Percentiles rank a stretch among this genome's conserved stretches.
These are phyloP conservation scores for Penicillium macrosclerotiorum DNA, from an alignment of 495 filamentous ascomycete species.

Conservation along the genomic window DNA sequence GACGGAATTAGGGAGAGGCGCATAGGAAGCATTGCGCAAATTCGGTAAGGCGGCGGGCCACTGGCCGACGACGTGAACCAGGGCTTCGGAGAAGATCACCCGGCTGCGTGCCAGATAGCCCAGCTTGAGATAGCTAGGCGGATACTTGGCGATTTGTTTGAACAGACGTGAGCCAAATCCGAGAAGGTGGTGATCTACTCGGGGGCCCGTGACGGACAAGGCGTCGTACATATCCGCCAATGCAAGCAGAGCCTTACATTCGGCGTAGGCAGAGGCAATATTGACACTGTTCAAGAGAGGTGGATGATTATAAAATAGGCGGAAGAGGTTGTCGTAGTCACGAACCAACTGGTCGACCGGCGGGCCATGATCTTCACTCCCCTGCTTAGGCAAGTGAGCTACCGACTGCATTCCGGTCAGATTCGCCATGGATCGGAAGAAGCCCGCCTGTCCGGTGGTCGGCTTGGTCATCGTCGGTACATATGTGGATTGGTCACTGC, in stretches of 20 bases:
- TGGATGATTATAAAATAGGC: slow-evolving; percentile 88
- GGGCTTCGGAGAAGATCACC: slow-evolving; percentile 83
- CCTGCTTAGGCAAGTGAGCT: slow-evolving; percentile 37
- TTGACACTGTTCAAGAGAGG: slow-evolving; percentile 77
- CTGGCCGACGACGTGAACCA: slow-evolving; percentile 88
- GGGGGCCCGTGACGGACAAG: slow-evolving; percentile 77
- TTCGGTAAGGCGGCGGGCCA: slow-evolving; percentile 81
- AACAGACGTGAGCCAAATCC: slow-evolving; percentile 86
- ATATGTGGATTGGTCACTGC: slow-evolving; percentile 44
- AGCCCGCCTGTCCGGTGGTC: slow-evolving; percentile 54
- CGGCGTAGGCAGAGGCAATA: slow-evolving; percentile 84
- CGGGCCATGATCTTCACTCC: slow-evolving; percentile 43
- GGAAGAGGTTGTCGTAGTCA: slow-evolving; percentile 91
- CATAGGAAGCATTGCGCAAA: slow-evolving; percentile 59
- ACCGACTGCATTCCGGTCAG: slow-evolving; percentile 57
- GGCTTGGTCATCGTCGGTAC: slow-evolving; percentile 54
- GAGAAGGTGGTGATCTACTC: slow-evolving; percentile 89
- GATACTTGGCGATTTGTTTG: slow-evolving; percentile 94
- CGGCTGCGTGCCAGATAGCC: slow-evolving; percentile 81
- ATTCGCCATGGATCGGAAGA: slow-evolving; percentile 86
- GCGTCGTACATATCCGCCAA: slow-evolving; percentile 93
- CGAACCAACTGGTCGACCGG: slow-evolving; percentile 68
- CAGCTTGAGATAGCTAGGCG: slow-evolving; percentile 83
- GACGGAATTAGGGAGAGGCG: slow-evolving; percentile 64
- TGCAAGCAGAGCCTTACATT: slow-evolving; percentile 82